Conservation (phyloP, 73 alveolate species). For the Paramecium caudatum region DNA sequence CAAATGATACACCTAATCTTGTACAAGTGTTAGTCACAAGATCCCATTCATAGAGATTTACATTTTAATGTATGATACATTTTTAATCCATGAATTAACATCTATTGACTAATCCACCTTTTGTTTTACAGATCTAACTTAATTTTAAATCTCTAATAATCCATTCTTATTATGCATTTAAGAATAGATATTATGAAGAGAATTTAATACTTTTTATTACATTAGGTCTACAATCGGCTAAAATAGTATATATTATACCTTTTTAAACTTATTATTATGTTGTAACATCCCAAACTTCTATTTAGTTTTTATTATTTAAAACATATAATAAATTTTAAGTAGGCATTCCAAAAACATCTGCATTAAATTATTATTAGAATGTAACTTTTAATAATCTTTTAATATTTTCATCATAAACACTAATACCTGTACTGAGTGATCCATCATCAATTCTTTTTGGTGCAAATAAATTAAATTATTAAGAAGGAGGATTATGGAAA, state of each 20-base stretch:
- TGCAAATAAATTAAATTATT: constrained; percentile 20
- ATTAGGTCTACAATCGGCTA: constrained; percentile 60
- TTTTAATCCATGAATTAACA: neutral
- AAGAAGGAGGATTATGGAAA: neutral
- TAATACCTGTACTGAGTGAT: neutral
- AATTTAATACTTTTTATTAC: neutral
- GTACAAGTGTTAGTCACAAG: neutral
- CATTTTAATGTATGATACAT: neutral
- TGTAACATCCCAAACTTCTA: constrained; percentile 33
- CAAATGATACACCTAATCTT: neutral
- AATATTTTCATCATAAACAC: constrained; percentile 33
- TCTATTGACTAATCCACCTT: neutral
- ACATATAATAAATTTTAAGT: neutral
- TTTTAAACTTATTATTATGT: neutral
- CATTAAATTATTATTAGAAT: constrained; percentile 49
- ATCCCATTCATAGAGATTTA: neutral
- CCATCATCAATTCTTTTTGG: neutral
- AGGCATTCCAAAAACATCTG: constrained; percentile 58
- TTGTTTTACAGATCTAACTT: neutral
- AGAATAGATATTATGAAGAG: neutral
- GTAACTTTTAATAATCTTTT: neutral
- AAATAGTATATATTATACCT: neutral
- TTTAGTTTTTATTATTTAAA: constrained; percentile 28
- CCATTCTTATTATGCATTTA: neutral
- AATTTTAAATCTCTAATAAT: constrained; percentile 31